Percentiles rank a stretch among this genome's conserved stretches.
phyloP scores from a whole-genome alignment of 2,329 filamentous ascomycete genomes.

The Emmonsiellopsis sp. region DNA sequence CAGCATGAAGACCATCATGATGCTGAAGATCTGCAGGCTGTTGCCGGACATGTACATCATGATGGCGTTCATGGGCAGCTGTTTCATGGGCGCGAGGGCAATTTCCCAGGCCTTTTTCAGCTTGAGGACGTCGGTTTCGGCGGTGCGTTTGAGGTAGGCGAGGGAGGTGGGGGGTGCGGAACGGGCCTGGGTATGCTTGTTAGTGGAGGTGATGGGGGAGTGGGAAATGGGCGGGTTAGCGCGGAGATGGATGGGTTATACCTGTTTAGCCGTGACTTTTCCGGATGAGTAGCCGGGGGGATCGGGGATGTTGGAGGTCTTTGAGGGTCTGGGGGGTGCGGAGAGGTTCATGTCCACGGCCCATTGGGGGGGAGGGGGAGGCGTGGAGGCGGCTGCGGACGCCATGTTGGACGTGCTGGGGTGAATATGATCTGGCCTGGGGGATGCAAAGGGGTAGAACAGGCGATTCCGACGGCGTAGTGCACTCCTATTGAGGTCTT shows the following conservation, averaged over 20 bases:
- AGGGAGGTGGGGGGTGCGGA: conserved; percentile 42
- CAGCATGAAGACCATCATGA: conserved; percentile 99
- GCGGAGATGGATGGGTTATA: conserved; percentile 20
- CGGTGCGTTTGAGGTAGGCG: conserved; percentile 40
- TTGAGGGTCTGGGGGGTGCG: conserved; percentile 56
- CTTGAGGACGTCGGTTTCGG: conserved; percentile 91
- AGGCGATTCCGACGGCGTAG: too few relatives aligned
- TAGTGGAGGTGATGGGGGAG: conserved; percentile 6
- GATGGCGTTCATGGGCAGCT: conserved; percentile 93
- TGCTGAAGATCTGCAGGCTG: conserved; percentile 95
- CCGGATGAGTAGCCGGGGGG: conserved; percentile 70
- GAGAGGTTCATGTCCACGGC: conserved; percentile 67
- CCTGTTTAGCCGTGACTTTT: conserved; percentile 47
- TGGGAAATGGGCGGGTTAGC: neutral
- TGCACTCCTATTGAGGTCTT: too few relatives aligned
- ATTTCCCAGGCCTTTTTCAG: conserved; percentile 99
- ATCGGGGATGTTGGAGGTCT: conserved; percentile 58
- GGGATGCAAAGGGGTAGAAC: too few relatives aligned
- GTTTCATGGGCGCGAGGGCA: conserved; percentile 84
- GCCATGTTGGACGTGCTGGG: conserved; percentile 8
- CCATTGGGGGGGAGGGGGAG: conserved; percentile 62
- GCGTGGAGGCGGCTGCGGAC: conserved; percentile 14
- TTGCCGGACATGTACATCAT: conserved; percentile 99
- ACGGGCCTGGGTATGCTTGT: conserved; percentile 1
- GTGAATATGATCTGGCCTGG: too few relatives aligned